Conservation (phyloP, 441 rosid genomes). For the Breynia disticha region DNA sequence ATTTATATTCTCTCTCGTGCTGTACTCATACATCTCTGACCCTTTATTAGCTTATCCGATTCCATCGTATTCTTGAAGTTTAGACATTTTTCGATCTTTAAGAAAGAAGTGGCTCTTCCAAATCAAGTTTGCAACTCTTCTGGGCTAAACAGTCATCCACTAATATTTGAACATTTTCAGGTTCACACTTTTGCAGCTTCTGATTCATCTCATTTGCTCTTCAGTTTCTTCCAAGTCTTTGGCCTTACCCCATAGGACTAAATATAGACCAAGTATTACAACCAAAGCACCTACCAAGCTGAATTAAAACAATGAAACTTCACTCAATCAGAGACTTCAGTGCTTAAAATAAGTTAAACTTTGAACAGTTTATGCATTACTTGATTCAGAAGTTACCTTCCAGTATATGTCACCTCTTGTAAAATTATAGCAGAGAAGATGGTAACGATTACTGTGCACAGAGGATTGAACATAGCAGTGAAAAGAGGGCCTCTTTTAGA, state of each 20-base stretch:
- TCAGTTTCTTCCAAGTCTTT: constrained; percentile 21
- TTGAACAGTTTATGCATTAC: no score
- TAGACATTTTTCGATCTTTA: constrained; percentile 5
- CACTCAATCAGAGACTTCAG: no score
- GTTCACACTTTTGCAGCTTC: constrained; percentile 18
- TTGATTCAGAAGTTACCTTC: constrained; percentile 27
- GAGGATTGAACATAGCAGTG: constrained; percentile 53
- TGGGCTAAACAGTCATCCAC: constrained; percentile 13
- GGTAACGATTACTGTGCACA: constrained; percentile 41
- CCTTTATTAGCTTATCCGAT: no score
- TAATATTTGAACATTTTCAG: constrained; percentile 4
- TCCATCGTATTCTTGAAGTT: no score
- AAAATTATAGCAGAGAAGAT: constrained; percentile 29
- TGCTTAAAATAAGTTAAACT: no score
- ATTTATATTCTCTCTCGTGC: no score
- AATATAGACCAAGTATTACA: constrained; percentile 52
- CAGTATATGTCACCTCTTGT: constrained; percentile 35
- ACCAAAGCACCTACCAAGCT: constrained; percentile 52
- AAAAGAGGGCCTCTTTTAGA: constrained; percentile 46
- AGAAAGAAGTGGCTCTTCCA: constrained; percentile 30
- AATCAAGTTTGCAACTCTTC: constrained; percentile 7
- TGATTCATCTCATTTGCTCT: constrained; percentile 12
- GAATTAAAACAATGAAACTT: neutral
- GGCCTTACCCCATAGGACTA: constrained; percentile 72
- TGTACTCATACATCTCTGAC: no score